Conservation (phyloP, 2,329 filamentous ascomycete genomes). For the Myriangium duriaei region DNA sequence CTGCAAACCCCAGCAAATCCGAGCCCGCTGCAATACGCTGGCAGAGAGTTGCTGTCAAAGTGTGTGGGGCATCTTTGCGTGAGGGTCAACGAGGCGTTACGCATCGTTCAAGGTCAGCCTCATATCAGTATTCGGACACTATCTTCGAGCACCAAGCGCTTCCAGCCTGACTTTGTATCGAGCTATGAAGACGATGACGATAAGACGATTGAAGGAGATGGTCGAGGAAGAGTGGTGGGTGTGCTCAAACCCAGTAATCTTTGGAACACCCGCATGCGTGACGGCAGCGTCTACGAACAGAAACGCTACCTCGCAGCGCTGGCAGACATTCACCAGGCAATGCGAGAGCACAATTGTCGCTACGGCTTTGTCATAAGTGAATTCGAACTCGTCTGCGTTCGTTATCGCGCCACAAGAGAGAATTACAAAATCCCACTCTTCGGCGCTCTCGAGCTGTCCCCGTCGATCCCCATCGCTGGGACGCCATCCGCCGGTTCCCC, state of each 20-base stretch:
- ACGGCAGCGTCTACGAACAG: slow-evolving; percentile 55
- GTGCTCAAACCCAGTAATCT: slow-evolving; percentile 52
- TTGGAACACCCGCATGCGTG: slow-evolving; percentile 6
- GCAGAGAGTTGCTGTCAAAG: slow-evolving; percentile 30
- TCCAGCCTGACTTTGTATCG: slow-evolving; percentile 54
- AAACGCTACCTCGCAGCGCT: slow-evolving; percentile 93
- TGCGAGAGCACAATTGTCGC: slow-evolving; percentile 85
- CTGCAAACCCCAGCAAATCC: slow-evolving; percentile 42
- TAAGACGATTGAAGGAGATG: slow-evolving; percentile 35
- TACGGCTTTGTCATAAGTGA: slow-evolving; percentile 96
- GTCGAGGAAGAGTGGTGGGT: slow-evolving; percentile 55
- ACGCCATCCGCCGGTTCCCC: slow-evolving; percentile 16
- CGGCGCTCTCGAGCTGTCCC: slow-evolving; percentile 68
- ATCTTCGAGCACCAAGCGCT: slow-evolving; percentile 29
- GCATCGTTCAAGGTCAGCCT: slow-evolving; percentile 60
- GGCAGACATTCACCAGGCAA: slow-evolving; percentile 73
- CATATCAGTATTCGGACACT: slow-evolving; percentile 39
- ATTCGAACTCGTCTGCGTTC: slow-evolving; percentile 84
- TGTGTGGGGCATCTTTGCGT: slow-evolving; percentile 72
- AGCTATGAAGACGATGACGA: slow-evolving; percentile 44
- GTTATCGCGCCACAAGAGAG: slow-evolving; percentile 47
- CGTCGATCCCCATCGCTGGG: slow-evolving; percentile 41
- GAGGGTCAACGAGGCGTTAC: slow-evolving; percentile 75
- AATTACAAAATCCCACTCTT: slow-evolving; percentile 56
- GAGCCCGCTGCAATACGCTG: neutral